Evolutionary conservation across 2,329 filamentous ascomycete species (phyloP).

Genomic region (Pestalotiopsis sp.): DNA sequence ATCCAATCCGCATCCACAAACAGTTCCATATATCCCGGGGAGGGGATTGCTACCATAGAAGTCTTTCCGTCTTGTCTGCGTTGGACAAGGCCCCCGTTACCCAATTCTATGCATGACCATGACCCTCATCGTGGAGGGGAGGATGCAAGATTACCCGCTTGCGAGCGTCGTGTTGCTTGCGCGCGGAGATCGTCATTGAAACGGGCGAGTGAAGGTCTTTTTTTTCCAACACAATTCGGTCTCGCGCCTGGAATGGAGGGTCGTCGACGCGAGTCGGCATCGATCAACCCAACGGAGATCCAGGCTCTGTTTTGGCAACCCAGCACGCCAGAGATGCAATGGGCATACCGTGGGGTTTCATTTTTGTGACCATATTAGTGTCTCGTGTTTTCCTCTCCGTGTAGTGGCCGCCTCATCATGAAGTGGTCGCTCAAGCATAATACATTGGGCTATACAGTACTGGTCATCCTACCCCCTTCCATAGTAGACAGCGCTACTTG

Average conservation of each 20-base stretch:
- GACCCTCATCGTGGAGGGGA: neutral
- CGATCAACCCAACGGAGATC: neutral
- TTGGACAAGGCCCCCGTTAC: neutral
- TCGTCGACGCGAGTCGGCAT: neutral
- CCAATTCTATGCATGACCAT: neutral
- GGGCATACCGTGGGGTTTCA: neutral
- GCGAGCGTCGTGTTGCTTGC: neutral
- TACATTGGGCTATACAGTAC: neutral
- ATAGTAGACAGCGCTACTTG: neutral
- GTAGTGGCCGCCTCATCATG: neutral
- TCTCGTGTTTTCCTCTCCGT: neutral
- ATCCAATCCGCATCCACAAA: conserved; percentile 2
- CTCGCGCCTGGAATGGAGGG: conserved; percentile 1
- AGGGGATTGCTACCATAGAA: neutral
- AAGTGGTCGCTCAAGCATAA: neutral
- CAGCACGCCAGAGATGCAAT: neutral
- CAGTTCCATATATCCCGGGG: conserved; percentile 1
- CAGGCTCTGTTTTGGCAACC: neutral
- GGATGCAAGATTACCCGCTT: conserved; percentile 1
- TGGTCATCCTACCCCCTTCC: neutral
- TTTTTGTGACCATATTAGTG: neutral
- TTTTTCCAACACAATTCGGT: neutral
- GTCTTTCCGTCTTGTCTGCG: neutral
- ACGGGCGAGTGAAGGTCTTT: neutral
- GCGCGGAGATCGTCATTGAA: conserved; percentile 7